Base-by-base conservation (phyloP, 768 basidiomycete species). In the Lentinula detonsa region DNA sequence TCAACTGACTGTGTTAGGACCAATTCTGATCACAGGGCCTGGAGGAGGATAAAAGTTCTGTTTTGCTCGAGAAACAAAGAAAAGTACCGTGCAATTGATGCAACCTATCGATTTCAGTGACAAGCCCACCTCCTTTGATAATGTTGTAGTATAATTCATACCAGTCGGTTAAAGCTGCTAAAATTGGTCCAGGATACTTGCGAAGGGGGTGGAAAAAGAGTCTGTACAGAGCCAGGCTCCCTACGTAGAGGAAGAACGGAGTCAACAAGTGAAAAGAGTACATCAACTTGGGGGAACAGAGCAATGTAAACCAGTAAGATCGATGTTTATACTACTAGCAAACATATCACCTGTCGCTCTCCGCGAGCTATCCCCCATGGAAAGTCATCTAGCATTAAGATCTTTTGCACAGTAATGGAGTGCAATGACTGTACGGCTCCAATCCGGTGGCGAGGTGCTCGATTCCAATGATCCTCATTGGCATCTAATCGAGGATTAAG, bases 21-120 rank as follows among this genome's bases (percentile, higher is more conserved):
- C 70, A 33, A 76, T 66, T 48, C 77, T 62, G 35, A 77, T 71
- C 2, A 78, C 71, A 31, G 73, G 70, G 5, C 75, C 75, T 76
- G 46, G 18, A 48, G 16, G 16, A 8, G 1, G n/a, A 49, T 10
- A 49, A 16, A 42, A 43, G 48, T 31, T 8, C 4, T 18, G 40
- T 34, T 43, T 9, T 28, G 9, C 8, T n/a, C n/a, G 49, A 23
- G 40, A 46, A 21, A n/a, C 3, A 57, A 21, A 45, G 28, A 55
- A 28, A 16, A 59, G 21, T 49, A 72, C 73, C 66, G 60, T 76
- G 67, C 33, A 21, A 51, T 18, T 65, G 48, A 56, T 74, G 73
- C 15, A 73, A 54, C 6, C 43, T 56, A 43, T 69, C 63, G 11
- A 74, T 64, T 2, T 75, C 71, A 34, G 65, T 63, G 11, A 72